phyloP scores from a whole-genome alignment of 139 green algal genomes.

The Penium margaritaceum region DNA sequence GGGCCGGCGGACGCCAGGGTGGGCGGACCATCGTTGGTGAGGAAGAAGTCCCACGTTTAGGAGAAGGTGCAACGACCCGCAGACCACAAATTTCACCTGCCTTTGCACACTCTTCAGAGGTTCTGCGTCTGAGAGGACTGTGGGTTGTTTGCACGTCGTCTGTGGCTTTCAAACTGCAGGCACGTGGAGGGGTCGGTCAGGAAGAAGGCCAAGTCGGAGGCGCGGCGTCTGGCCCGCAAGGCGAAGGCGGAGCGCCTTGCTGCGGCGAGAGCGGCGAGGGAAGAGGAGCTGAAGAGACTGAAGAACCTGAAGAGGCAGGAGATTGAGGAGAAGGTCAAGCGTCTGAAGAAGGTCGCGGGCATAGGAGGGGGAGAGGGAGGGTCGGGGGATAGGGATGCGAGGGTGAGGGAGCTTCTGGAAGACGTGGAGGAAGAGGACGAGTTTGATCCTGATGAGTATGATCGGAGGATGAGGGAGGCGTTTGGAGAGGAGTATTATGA shows the following conservation, averaged over 20 bases:
- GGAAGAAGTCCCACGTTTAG: no score
- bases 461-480: constrained; percentile 69
- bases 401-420: constrained; percentile 47
- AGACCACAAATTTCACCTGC: no score
- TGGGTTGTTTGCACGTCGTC: no score
- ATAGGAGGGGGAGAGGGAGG: neutral
- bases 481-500: constrained; percentile 87
- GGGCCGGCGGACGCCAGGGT: no score
- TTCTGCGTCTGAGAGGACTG: no score
- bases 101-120: no score
- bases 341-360: constrained; percentile 31
- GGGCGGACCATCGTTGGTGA: no score
- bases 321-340: constrained; percentile 55
- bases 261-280: constrained; percentile 46
- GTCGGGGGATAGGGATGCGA: constrained; percentile 59
- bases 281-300: constrained; percentile 69
- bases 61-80: no score
- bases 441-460: constrained; percentile 83
- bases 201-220: constrained; percentile 29
- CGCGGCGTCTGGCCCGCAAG: constrained; percentile 30
- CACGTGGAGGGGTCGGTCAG: constrained; percentile 36
- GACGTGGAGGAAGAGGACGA: constrained; percentile 70
- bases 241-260: constrained; percentile 45
- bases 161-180: no score
- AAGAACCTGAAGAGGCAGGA: constrained; percentile 87